Evolutionary conservation across 305 asterid species (phyloP).

Genomic region (Rubia occidens): DNA sequence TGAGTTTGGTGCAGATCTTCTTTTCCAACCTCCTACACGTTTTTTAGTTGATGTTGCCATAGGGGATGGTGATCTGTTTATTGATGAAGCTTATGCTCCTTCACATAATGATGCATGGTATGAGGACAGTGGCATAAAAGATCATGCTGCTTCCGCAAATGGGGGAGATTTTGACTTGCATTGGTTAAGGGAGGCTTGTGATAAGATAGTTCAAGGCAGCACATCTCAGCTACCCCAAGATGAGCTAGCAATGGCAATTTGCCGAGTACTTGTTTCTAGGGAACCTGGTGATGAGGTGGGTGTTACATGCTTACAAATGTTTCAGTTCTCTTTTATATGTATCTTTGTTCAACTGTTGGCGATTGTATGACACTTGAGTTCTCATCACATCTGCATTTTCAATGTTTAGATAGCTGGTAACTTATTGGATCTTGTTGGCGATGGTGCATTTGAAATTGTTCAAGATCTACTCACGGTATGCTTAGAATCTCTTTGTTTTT

Average conservation of each 20-base stretch:
- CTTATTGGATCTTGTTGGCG: constrained; percentile 93
- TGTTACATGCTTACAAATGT: constrained; percentile 11
- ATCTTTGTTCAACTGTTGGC: constrained; percentile 15
- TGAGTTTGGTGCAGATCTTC: constrained; percentile 88
- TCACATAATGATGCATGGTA: constrained; percentile 35
- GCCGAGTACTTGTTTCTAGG: constrained; percentile 87
- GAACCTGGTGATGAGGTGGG: constrained; percentile 95
- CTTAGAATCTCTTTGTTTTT: background rate
- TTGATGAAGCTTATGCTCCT: constrained; percentile 39
- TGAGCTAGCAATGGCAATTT: constrained; percentile 92
- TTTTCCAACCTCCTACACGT: constrained; percentile 65
- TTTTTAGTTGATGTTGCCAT: constrained; percentile 58
- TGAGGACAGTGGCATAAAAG: constrained; percentile 29
- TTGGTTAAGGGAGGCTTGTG: constrained; percentile 85
- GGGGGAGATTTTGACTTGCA: constrained; percentile 58
- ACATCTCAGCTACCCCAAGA: constrained; percentile 78
- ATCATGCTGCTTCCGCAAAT: constrained; percentile 27
- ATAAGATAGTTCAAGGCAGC: constrained; percentile 56
- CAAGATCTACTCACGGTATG: constrained; percentile 86
- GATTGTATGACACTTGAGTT: constrained; percentile 16
- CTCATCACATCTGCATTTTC: constrained; percentile 20
- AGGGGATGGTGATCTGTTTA: constrained; percentile 40
- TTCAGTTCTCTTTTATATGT: background rate
- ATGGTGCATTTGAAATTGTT: constrained; percentile 81
- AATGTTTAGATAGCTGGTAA: constrained; percentile 73